Percentiles rank a stretch among this genome's conserved stretches.
phyloP scores from a whole-genome alignment of 2,329 filamentous ascomycete species.

The Cladosporium sp. region DNA sequence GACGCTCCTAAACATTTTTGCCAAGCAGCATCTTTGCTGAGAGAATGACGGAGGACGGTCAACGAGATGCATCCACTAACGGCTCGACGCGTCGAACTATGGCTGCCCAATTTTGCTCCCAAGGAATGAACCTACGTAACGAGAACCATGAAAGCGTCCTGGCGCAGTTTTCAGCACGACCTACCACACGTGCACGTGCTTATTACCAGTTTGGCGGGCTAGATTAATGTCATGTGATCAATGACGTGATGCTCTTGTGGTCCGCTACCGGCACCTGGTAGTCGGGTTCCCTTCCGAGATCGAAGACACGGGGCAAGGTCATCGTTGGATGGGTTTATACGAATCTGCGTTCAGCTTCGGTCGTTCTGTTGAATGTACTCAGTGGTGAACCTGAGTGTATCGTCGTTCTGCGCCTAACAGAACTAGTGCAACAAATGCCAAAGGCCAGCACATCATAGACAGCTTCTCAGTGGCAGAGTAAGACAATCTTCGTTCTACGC shows the following conservation, averaged over 20 bases:
- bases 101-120: neutral
- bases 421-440: neutral
- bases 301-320: too few species aligned
- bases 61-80: constrained; percentile 1
- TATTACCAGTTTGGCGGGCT: neutral
- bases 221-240: neutral
- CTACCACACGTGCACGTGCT: neutral
- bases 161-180: neutral
- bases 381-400: neutral
- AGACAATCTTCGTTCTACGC: too few species aligned
- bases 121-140: neutral
- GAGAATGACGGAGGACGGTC: constrained; percentile 1
- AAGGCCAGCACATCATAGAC: neutral
- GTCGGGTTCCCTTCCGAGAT: neutral
- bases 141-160: neutral
- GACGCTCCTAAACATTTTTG: constrained; percentile 1
- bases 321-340: too few species aligned
- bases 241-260: neutral
- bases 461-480: neutral
- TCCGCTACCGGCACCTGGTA: neutral
- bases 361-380: neutral
- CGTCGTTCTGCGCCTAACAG: neutral
- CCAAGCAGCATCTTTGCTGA: constrained; percentile 1
- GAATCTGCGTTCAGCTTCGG: neutral
- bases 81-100: neutral